phyloP scores from a whole-genome alignment of 805 yeast species.

The Zygotorulaspora danielsina region DNA sequence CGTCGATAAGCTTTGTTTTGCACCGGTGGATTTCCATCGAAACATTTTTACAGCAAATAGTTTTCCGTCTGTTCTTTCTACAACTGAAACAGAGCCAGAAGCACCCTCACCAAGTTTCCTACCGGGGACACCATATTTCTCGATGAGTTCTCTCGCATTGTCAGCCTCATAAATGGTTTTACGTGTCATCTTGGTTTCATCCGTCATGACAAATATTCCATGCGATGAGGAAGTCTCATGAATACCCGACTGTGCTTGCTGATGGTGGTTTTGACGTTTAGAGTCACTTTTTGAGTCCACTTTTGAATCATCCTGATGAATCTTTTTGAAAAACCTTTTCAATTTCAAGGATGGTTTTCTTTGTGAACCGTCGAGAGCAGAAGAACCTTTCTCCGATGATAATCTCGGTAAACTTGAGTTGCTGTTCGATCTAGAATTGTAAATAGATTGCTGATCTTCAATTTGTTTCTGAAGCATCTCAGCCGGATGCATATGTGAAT shows the following conservation, averaged over 20 bases:
- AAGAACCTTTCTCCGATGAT: slow-evolving; percentile 3
- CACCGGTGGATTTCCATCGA: slow-evolving; percentile 50
- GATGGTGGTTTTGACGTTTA: slow-evolving; percentile 1
- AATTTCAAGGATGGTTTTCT: slow-evolving; percentile 32
- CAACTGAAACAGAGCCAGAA: slow-evolving; percentile 85
- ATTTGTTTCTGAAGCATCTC: slow-evolving; percentile 28
- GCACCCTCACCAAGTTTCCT: slow-evolving; percentile 86
- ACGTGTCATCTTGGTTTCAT: slow-evolving; percentile 16
- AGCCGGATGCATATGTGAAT: slow-evolving; percentile 30
- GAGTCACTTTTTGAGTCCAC: slow-evolving; percentile 3
- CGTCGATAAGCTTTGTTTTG: slow-evolving; percentile 38
- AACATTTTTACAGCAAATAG: slow-evolving; percentile 86
- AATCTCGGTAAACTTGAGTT: slow-evolving; percentile 10
- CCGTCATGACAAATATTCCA: slow-evolving; percentile 12
- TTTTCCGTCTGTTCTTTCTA: slow-evolving; percentile 56
- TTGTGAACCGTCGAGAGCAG: slow-evolving; percentile 5
- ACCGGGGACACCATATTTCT: slow-evolving; percentile 73
- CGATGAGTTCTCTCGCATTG: slow-evolving; percentile 41
- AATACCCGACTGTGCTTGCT: slow-evolving; percentile 4
- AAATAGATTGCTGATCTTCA: slow-evolving; percentile 19
- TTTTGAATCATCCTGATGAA: slow-evolving; percentile 17
- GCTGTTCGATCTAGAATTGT: slow-evolving; percentile 7
- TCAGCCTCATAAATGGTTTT: slow-evolving; percentile 40
- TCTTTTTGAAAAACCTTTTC: slow-evolving; percentile 51
- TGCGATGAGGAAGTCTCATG: slow-evolving; percentile 7